Conservation (phyloP, 1,139 yeast genomes). For the Nakaseomyces nivariensis region DNA sequence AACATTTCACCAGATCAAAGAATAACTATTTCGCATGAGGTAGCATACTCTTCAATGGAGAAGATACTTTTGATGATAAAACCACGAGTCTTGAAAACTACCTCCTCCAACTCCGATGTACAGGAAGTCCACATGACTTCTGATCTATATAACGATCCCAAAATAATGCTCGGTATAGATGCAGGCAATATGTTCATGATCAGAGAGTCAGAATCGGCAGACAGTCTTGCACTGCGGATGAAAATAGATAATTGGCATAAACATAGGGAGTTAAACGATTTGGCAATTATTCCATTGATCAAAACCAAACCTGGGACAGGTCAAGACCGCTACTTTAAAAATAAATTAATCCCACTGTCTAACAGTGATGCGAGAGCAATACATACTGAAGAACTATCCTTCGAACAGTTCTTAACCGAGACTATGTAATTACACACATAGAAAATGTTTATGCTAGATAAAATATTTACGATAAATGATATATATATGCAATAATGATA, state of each 20-base stretch:
- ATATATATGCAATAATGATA: too few relatives aligned
- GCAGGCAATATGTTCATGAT: slow-evolving; percentile 12
- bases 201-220: slow-evolving; percentile 3
- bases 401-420: slow-evolving; percentile 6
- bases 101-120: background rate
- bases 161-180: slow-evolving; percentile 9
- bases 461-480: too few relatives aligned
- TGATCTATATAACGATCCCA: background rate
- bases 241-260: background rate
- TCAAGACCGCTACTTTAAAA: slow-evolving; percentile 14
- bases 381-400: slow-evolving; percentile 12
- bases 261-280: background rate
- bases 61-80: slow-evolving; percentile 1
- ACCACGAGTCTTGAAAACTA: background rate
- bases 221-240: background rate
- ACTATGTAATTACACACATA: background rate
- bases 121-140: background rate
- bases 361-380: slow-evolving; percentile 4
- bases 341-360: slow-evolving; percentile 9
- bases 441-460: background rate
- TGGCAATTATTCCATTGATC: slow-evolving; percentile 5
- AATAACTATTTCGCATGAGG: slow-evolving; percentile 7
- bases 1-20: slow-evolving; percentile 17
- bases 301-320: slow-evolving; percentile 11
- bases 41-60: slow-evolving; percentile 6